phyloP scores from a whole-genome alignment of 768 basidiomycete species.

The Daedaleopsis sinensis region DNA sequence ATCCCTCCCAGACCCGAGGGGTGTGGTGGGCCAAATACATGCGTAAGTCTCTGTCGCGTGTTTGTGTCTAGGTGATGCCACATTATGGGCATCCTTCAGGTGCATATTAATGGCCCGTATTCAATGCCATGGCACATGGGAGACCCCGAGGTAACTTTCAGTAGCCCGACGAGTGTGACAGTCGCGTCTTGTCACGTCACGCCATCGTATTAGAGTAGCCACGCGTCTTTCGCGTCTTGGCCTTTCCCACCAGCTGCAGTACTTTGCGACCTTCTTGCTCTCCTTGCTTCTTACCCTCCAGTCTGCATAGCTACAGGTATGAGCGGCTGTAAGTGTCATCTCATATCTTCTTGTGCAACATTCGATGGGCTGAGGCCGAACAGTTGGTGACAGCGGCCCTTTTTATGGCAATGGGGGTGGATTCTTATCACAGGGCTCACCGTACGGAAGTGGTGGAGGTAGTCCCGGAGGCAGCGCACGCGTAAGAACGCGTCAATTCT shows the following conservation, averaged over 20 bases:
- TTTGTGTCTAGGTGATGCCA: no score
- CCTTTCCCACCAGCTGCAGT: not conserved
- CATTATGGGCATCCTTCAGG: no score
- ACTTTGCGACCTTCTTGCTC: not conserved
- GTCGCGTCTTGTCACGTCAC: slow-evolving; percentile 19
- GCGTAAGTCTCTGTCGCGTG: no score
- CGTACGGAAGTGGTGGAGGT: slow-evolving; percentile 54
- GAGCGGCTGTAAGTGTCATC: slow-evolving; percentile 47
- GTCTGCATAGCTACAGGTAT: slow-evolving; percentile 24
- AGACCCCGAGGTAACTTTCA: no score
- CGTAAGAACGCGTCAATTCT: slow-evolving; percentile 36
- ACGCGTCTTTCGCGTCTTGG: slow-evolving; percentile 16
- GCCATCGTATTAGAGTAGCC: not conserved
- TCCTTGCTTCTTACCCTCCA: not conserved
- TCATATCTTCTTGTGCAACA: no score
- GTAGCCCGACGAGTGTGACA: no score
- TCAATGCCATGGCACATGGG: no score
- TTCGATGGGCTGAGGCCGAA: not conserved
- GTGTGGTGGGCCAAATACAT: no score
- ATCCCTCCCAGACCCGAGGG: no score
- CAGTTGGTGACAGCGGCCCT: slow-evolving; percentile 36
- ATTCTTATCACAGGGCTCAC: slow-evolving; percentile 62
- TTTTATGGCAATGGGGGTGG: slow-evolving; percentile 49
- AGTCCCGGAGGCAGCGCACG: slow-evolving; percentile 58
- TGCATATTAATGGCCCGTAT: no score